phyloP scores from a whole-genome alignment of 2,329 filamentous ascomycete species.

The Fusarium sterilihyphosum region DNA sequence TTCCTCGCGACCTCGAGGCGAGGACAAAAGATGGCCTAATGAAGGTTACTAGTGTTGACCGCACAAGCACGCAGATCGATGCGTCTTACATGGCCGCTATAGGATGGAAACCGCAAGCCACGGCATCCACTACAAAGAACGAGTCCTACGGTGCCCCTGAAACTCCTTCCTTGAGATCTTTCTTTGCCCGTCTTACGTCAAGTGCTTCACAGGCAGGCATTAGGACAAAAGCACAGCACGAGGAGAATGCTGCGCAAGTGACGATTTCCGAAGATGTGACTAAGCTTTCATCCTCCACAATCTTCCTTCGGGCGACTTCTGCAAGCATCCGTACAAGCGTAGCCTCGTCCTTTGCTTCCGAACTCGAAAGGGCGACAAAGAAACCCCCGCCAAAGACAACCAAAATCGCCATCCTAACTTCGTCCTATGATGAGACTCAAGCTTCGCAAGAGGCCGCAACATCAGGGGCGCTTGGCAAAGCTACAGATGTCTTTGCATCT shows the following conservation, averaged over 20 bases:
- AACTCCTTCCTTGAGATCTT: constrained; percentile 74
- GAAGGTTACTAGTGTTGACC: constrained; percentile 82
- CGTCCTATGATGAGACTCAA: constrained; percentile 84
- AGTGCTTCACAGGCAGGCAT: constrained; percentile 60
- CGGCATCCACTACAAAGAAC: constrained; percentile 52
- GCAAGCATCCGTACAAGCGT: constrained; percentile 84
- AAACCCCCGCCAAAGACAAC: constrained; percentile 93
- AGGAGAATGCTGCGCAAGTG: constrained; percentile 71
- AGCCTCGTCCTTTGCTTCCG: constrained; percentile 75
- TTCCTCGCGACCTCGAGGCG: constrained; percentile 83
- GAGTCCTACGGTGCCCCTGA: constrained; percentile 62
- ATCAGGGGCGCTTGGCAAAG: constrained; percentile 60
- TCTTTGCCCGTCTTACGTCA: constrained; percentile 81
- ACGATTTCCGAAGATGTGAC: constrained; percentile 77
- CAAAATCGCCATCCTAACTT: constrained; percentile 86
- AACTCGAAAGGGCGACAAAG: constrained; percentile 95
- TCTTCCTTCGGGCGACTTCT: constrained; percentile 89
- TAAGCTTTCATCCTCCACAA: constrained; percentile 75
- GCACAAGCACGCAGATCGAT: constrained; percentile 91
- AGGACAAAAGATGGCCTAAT: constrained; percentile 89
- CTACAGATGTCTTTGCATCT: constrained; percentile 85
- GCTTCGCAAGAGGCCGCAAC: constrained; percentile 66
- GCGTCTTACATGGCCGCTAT: constrained; percentile 88
- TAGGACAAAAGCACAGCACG: constrained; percentile 66
- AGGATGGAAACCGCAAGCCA: constrained; percentile 76